Base-by-base conservation (phyloP, 495 filamentous ascomycete genomes). In the Penicillium coffeae region DNA sequence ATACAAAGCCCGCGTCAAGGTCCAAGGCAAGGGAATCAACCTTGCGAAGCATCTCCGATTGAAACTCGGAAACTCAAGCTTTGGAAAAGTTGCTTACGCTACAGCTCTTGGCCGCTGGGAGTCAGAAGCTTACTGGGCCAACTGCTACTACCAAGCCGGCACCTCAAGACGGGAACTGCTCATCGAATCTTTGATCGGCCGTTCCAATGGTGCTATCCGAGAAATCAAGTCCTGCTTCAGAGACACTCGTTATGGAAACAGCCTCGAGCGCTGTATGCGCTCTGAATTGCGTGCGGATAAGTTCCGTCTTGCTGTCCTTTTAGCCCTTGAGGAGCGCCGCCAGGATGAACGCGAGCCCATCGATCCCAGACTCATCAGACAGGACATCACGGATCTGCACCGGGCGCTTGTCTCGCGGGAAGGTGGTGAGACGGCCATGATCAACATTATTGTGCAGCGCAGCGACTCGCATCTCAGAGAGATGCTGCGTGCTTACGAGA, bases 111-210 rank as follows among this genome's bases (percentile, higher is more conserved):
- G 94, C 2, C 76, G 82, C 38, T 98, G 89, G 86, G 93, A 96
- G 71, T 84, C 81, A 43, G 93, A 98, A 65, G 91, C 88, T 1
- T 96, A 93, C 74, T 98, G 93, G 89, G 92, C 94, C 38, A 98
- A 97, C 59, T 95, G 88, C 68, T 98, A 91, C 84, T 98, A 97
- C 71, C 93, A 97, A 63, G 85, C 87, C 30, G 85, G 88, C 51
- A 88, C 87, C 54, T 87, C 82, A 2, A 78, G 89, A 2, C 80
- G 89, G 15, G 89, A 98, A 63, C 71, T 98, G 16, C 78, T 98
- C 37, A 96, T 98, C 58, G 93, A 98, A 62, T 81, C 84, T 8
- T 71, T 98, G 12, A 93, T 97, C 78, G 93, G 93, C 0, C 82
- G 90, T 13, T 83, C 82, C 10, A 96, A 95, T 58, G 73, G 77